A percentile compares a stretch with the other conserved stretches of the same genome.
phyloP scores from a whole-genome alignment of 306 rosid species.

The Lathyrus oleraceus region DNA sequence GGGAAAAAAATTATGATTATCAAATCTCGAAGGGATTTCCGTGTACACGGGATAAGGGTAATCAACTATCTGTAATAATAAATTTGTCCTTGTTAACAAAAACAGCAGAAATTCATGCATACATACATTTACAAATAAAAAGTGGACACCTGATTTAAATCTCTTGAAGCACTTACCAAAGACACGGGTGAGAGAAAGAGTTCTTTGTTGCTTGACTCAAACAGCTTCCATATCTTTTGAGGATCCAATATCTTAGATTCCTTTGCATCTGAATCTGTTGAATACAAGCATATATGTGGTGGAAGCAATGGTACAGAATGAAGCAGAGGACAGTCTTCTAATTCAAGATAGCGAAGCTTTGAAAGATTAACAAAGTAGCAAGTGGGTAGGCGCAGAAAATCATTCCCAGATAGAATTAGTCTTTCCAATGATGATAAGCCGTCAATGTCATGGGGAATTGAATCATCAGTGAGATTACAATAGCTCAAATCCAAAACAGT shows the following conservation, averaged over 20 bases:
- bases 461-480: slow-evolving; percentile 18
- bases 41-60: neutral
- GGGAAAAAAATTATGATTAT: slow-evolving; percentile 1
- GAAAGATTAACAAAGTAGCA: slow-evolving; percentile 26
- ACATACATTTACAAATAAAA: neutral
- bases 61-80: neutral
- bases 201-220: neutral
- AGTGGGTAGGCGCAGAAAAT: neutral
- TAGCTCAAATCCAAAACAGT: slow-evolving; percentile 19
- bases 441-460: neutral
- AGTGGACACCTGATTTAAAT: too few relatives aligned
- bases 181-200: neutral
- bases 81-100: neutral
- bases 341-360: slow-evolving; percentile 22
- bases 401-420: slow-evolving; percentile 27
- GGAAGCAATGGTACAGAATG: slow-evolving; percentile 3
- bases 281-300: neutral
- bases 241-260: slow-evolving; percentile 25
- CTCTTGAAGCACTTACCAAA: neutral
- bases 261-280: neutral
- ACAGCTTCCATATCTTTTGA: slow-evolving; percentile 28
- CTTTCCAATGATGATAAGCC: slow-evolving; percentile 24
- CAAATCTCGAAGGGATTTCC: slow-evolving; percentile 6
- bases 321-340: slow-evolving; percentile 14
- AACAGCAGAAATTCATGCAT: neutral